Evolutionary conservation across 2,329 filamentous ascomycete species (phyloP), one percentile per base, ranked within the genome.

Genomic region (Alternaria infectoria): DNA sequence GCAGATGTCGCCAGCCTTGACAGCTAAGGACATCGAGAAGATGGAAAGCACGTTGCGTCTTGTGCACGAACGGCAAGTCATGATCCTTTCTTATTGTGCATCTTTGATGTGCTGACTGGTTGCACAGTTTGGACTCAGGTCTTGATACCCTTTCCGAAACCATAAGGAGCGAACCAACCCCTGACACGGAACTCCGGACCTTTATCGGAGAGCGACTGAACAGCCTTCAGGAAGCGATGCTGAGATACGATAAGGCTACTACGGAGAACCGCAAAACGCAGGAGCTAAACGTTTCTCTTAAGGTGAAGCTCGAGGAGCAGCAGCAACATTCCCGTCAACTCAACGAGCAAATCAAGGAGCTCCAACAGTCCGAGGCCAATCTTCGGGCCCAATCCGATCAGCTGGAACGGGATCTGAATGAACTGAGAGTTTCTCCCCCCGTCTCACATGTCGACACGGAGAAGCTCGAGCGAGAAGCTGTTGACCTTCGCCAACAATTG

Each of bases 1-100:
- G 17, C 58, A 69, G 26, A 36, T 40, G 8, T 66, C 60, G 1
- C 68, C 71, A 2, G 46, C 68, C 10, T 52, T 76, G 26, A 75
- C 72, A 1, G 10, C 44, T 2, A 64, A 73, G 2, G 71, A 77
- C 43, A 49, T 73, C 3, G 50, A 64, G 11, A 73, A 72, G 43
- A 68, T 66, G 3, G 71, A 78, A 49, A 32, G 32, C 9, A 75
- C 74, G 66, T 50, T 78, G 17, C 65, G 61, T 12, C 70, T 57
- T 23, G 26, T 77, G 6, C 54, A 70, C 23, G 58, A 76, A 32
- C 66, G 63, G 75, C 74, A 51, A 62, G 69, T n/a, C 17, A 32
- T 21, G 30, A 6, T 52, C 15, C 13, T 23, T n/a, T 23, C 8
- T 11, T n/a, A 17, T 40, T 3, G 21, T 40, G 6, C 17, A 17